Conservation (phyloP, 1,284 basidiomycete genomes). For the Ceratobasidium sp. region DNA sequence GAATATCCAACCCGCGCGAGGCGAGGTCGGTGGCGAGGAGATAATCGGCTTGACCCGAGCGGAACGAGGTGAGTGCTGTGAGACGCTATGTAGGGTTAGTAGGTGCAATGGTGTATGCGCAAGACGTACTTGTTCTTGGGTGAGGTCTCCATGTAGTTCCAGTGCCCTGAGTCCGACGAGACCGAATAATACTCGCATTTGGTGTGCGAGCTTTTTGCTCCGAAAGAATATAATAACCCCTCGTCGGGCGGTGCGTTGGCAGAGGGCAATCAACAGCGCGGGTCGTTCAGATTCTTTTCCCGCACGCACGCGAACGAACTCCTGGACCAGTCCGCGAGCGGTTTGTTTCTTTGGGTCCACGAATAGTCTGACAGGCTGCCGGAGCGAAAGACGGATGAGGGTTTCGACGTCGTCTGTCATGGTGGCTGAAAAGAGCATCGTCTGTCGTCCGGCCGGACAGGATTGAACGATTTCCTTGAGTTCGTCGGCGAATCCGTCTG, state of each 20-base stretch:
- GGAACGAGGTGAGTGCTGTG: constrained; percentile 83
- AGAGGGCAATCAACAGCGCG: constrained; percentile 82
- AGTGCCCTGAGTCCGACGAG: constrained; percentile 86
- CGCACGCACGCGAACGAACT: constrained; percentile 89
- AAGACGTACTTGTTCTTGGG: constrained; percentile 84
- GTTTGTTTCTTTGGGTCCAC: constrained; percentile 93
- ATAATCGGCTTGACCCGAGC: constrained; percentile 84
- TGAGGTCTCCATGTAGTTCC: constrained; percentile 93
- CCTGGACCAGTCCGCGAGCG: constrained; percentile 89
- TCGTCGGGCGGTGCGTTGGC: constrained; percentile 84
- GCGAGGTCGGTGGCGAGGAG: constrained; percentile 96
- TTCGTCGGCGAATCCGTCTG: constrained; percentile 97
- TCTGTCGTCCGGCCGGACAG: constrained; percentile 87
- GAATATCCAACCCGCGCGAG: constrained; percentile 94
- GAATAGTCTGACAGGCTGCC: constrained; percentile 91
- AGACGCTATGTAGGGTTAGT: constrained; percentile 65
- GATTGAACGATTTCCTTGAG: constrained; percentile 90
- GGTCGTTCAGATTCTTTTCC: constrained; percentile 82
- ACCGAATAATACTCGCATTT: constrained; percentile 92
- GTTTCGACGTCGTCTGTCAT: constrained; percentile 97
- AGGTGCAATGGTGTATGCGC: constrained; percentile 22
- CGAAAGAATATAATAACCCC: constrained; percentile 92
- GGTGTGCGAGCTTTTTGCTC: constrained; percentile 96
- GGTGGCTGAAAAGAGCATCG: constrained; percentile 98
- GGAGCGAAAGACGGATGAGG: constrained; percentile 88